Evolutionary conservation across 345 rosid genomes (phyloP), one percentile per base, ranked within the genome.

Genomic region (Gossypium mustelinum): DNA sequence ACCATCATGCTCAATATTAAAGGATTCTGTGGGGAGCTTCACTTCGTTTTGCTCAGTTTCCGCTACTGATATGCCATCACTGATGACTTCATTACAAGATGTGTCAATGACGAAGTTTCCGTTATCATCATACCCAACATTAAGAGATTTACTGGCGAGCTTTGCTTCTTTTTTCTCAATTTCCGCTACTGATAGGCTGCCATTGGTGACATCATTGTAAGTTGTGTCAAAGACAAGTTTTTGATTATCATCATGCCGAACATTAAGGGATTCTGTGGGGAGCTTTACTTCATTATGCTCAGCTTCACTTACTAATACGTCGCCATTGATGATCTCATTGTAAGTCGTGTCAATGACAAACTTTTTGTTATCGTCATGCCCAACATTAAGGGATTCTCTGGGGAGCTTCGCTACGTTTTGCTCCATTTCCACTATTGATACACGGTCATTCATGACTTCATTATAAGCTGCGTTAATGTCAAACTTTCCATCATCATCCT

Each of bases 391-490:
- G 10, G 58, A 1, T 54, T 54, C 58, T 54, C 20, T 54, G 11
- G 58, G 58, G 22, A 54, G 7, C 2, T 54, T 54, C 18, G 20
- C 58, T 54, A 16, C 58, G 1, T 17, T 54, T 2, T 54, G 58
- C 17, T 54, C 58, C 7, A 6, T 54, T 54, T 17, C 7, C 22
- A 7, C 58, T 54, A 16, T 16, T 17, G 22, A 2, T 2, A n/a
- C 0, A 11, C 8, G 85, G 13, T 5, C 12, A 39, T 22, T 27
- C 18, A 68, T 67, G 39, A 34, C 39, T 34, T 34, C 39, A 1
- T 73, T 77, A 22, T 78, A 79, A 70, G 77, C 77, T 2, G 70
- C 74, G 76, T 87, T 88, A 1, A 89, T 48, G 51, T 48, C 13
- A 11, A 48, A 13, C 51, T 48, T 48, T 48, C 13, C 3, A 13